These are phyloP conservation scores for Boletus sp. DNA, from an alignment of 1,284 basidiomycete species.

Conservation along the genomic window DNA sequence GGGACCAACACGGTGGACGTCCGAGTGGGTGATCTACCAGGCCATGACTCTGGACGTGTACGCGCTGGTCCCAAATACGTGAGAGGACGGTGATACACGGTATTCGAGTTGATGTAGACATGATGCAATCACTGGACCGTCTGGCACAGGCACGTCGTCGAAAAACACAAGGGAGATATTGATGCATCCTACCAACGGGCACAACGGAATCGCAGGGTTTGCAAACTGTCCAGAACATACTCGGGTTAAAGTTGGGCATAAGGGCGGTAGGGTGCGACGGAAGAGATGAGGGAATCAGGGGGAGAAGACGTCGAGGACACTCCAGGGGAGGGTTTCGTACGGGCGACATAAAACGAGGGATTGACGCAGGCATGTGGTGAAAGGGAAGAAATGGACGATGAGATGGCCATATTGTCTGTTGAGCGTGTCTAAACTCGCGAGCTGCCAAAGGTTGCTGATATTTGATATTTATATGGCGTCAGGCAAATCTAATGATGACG, in stretches of 20 bases:
- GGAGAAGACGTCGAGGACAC: neutral
- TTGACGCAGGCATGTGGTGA: neutral
- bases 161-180: slow-evolving; percentile 63
- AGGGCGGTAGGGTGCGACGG: neutral
- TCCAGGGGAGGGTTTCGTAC: neutral
- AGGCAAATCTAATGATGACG: slow-evolving; percentile 41
- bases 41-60: slow-evolving; percentile 10
- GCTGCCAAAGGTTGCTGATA: slow-evolving; percentile 77
- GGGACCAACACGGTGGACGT: neutral
- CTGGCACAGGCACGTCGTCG: slow-evolving; percentile 52
- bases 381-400: slow-evolving; percentile 11
- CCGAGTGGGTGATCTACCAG: neutral
- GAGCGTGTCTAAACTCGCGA: slow-evolving; percentile 71
- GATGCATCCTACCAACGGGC: slow-evolving; percentile 25
- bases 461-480: slow-evolving; percentile 74
- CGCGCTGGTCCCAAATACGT: slow-evolving; percentile 29
- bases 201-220: slow-evolving; percentile 20
- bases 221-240: slow-evolving; percentile 9
- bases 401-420: slow-evolving; percentile 51
- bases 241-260: slow-evolving; percentile 13
- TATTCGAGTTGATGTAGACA: slow-evolving; percentile 30
- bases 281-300: slow-evolving; percentile 14
- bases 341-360: slow-evolving; percentile 16
- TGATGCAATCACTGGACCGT: slow-evolving; percentile 50
- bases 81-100: slow-evolving; percentile 19